Percentiles rank a stretch among this genome's conserved stretches.
Conservation (phyloP, 768 basidiomycete genomes). For the Xanthoconium purpureum region DNA sequence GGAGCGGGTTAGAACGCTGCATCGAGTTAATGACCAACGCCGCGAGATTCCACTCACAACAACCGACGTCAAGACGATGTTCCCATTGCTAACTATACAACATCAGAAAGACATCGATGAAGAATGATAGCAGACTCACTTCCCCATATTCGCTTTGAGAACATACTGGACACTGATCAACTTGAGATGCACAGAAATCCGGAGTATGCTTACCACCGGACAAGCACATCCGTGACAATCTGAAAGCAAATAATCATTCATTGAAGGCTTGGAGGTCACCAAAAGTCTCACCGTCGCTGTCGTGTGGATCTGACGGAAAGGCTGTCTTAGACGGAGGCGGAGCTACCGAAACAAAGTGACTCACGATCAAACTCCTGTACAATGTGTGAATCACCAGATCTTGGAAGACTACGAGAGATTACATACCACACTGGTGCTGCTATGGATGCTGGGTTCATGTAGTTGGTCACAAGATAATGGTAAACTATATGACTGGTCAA, state of each 20-base stretch:
- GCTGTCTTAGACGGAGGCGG: background rate
- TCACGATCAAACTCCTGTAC: constrained; percentile 50
- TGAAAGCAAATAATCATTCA: constrained; percentile 19
- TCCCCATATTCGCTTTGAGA: constrained; percentile 47
- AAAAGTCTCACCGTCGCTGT: constrained; percentile 45
- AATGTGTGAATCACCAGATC: background rate
- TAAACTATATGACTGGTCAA: constrained; percentile 56
- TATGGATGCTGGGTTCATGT: constrained; percentile 45
- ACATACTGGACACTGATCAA: constrained; percentile 36
- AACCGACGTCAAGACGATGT: constrained; percentile 39
- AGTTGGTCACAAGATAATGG: constrained; percentile 56
- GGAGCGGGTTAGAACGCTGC: constrained; percentile 5
- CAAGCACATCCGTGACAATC: constrained; percentile 49
- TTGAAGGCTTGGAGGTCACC: background rate
- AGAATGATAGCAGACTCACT: constrained; percentile 35
- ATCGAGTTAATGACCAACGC: background rate
- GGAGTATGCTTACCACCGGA: constrained; percentile 35
- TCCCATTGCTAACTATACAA: constrained; percentile 43
- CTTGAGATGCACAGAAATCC: background rate
- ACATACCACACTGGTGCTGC: constrained; percentile 43
- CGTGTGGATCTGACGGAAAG: constrained; percentile 46
- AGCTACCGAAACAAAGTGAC: constrained; percentile 15
- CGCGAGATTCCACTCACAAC: constrained; percentile 40
- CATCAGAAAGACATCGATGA: constrained; percentile 10
- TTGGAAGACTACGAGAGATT: too few species aligned